Base-by-base conservation (phyloP, 176 grass and related monocot genomes). In the Triticum timopheevii region DNA sequence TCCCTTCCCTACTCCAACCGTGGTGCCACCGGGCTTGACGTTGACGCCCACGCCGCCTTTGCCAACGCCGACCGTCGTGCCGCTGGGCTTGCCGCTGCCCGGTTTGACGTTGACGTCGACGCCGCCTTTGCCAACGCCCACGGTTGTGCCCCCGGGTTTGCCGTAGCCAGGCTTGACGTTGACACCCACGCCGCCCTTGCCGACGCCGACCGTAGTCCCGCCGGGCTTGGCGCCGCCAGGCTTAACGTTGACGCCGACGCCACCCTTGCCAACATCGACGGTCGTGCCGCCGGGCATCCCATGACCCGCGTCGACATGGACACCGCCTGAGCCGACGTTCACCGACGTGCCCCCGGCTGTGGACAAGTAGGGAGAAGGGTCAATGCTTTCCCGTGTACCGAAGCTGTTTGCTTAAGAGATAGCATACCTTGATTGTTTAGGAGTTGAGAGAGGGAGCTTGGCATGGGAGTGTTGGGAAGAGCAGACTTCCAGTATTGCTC, bases 401-500 rank as follows among this genome's bases (percentile, higher is more conserved):
- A 78, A 86, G 39, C 3, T 39, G 52, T 20, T 6, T 79, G 28
- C 47, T 54, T 35, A 12, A 39, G 30, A 36, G 17, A 52, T 35
- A 16, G 24, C 3, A 13, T 83, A 92, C 91, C 85, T 74, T 20
- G 76, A 23, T 83, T 36, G 42, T 42, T 77, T 9, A 95, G 85
- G 22, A 86, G 86, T 49, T 85, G 84, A 45, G 82, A 84, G 80
- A 95, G 83, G 62, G 93, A 85, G 42, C 72, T 82, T 5, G 89
- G 93, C 88, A 95, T 95, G 77, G 89, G 86, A 27, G 88, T 89
- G 80, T 82, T 65, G 15, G 89, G 91, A 54, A 95, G 84, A 76
- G 83, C 84, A 38, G 91, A 85, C 35, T 85, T 78, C 94, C 94
- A 93, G 78, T 95, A 93, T 13, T 80, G 74, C 61, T 84, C 86